Evolutionary conservation across 2,329 filamentous ascomycete genomes (phyloP), one percentile per base, ranked within the genome.

Genomic region (Apiospora koreana): DNA sequence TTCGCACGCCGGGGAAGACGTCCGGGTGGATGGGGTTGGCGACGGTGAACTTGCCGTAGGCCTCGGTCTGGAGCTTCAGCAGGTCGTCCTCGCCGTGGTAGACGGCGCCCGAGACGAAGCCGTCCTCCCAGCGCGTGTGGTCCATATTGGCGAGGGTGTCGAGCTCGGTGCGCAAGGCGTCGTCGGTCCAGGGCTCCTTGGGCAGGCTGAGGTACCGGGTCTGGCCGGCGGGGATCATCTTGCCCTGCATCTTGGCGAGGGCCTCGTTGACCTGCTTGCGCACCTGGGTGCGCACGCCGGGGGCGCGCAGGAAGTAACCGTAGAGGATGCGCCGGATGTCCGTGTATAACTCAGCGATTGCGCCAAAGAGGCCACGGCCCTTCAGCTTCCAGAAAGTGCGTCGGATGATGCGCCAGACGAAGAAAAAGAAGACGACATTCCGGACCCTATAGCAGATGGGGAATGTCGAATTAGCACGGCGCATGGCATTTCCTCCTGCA

Each of bases 11-110:
- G 21, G 96, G 96, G 83, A 99, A 99, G 58, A 99, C 95, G 83
- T 99, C 96, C 8, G 96, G 96, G 81, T 99, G 96, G 75, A 99
- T 96, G 3, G 96, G 96, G 81, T 99, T 99, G 48, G 94, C 89
- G 41, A 99, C 96, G 67, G 94, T 95, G 80, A 99, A 99, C 81
- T 93, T 93, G 74, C 93, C 93, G 86, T 95, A 98, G 0, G 96
- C 95, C 80, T 98, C 94, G 7, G 93, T 93, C 84, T 99, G 96
- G 48, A 99, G 85, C 77, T 92, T 89, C 72, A 96, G 83, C 75
- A 99, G 83, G 62, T 92, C 91, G 48, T 93, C 88, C 68, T 96
- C 96, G 74, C 96, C 96, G 79, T 98, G 95, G 79, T 99, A 99
- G 43, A 99, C 96, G 38, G 96, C 95, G 41, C 96, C 96, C 54